phyloP scores from a whole-genome alignment of 1,284 basidiomycete species.

The Leccinum pachyderme region DNA sequence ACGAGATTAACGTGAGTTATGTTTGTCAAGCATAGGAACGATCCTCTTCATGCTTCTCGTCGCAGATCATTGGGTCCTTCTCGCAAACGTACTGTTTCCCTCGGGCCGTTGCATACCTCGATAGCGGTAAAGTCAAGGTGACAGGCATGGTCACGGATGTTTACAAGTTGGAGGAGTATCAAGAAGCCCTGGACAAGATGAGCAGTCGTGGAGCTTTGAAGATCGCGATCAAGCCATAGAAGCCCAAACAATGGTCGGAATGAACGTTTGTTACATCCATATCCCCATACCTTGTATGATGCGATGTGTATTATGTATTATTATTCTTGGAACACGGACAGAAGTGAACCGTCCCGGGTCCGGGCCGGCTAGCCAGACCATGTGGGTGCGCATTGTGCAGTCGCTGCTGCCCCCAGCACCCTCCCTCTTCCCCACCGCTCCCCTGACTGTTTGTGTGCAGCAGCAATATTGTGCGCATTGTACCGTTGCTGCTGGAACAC shows the following conservation, averaged over 20 bases:
- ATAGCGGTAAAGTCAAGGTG: slow-evolving; percentile 76
- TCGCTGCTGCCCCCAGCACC: too few species aligned
- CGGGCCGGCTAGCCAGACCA: neutral
- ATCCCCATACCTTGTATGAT: slow-evolving; percentile 16
- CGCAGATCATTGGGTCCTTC: slow-evolving; percentile 80
- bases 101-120: slow-evolving; percentile 79
- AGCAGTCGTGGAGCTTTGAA: slow-evolving; percentile 68
- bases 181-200: slow-evolving; percentile 82
- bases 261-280: slow-evolving; percentile 16
- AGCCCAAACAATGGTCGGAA: neutral
- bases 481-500: too few species aligned
- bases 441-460: too few species aligned
- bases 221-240: slow-evolving; percentile 57
- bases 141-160: slow-evolving; percentile 80
- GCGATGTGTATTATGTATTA: neutral
- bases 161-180: slow-evolving; percentile 74
- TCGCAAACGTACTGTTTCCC: slow-evolving; percentile 84
- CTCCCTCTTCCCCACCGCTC: too few species aligned
- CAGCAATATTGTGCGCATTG: too few species aligned
- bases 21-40: neutral
- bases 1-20: slow-evolving; percentile 71
- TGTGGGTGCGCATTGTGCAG: too few species aligned
- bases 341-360: too few species aligned
- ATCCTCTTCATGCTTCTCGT: slow-evolving; percentile 4
- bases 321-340: too few species aligned